These are phyloP conservation scores for Clonostachys chloroleuca DNA, from an alignment of 2,329 filamentous ascomycete genomes.

Conservation along the genomic window DNA sequence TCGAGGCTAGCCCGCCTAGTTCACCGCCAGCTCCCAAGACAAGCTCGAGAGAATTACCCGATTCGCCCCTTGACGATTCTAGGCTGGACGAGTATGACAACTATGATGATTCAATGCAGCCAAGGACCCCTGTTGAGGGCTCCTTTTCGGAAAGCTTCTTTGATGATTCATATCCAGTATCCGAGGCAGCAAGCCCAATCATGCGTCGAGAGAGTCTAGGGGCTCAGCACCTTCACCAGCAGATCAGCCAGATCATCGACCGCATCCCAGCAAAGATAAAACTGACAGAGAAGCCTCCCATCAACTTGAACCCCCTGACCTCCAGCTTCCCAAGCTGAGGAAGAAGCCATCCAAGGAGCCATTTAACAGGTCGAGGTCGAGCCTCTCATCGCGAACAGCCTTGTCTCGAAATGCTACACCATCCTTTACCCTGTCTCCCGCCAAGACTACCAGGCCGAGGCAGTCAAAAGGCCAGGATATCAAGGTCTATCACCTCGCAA, in stretches of 20 bases:
- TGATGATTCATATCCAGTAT: conserved; percentile 30
- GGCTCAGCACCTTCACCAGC: conserved; percentile 70
- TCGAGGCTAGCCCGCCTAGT: conserved; percentile 39
- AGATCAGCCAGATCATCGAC: conserved; percentile 74
- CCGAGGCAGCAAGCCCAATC: conserved; percentile 15
- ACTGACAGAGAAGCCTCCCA: conserved; percentile 51
- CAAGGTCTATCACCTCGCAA: conserved; percentile 86
- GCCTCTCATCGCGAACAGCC: conserved; percentile 45
- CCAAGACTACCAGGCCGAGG: conserved; percentile 42
- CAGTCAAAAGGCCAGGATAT: conserved; percentile 65
- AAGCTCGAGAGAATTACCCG: conserved; percentile 18
- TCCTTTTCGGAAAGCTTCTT: conserved; percentile 38
- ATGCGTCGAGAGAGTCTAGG: conserved; percentile 28
- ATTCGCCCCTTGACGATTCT: conserved; percentile 40
- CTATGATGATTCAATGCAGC: conserved; percentile 28
- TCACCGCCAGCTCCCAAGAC: conserved; percentile 32
- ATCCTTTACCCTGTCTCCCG: conserved; percentile 67
- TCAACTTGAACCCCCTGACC: conserved; percentile 54
- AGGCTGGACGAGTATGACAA: conserved; percentile 18
- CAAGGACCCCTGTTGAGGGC: conserved; percentile 34
- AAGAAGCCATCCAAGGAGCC: conserved; percentile 36
- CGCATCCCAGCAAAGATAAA: conserved; percentile 77
- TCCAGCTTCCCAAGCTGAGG: conserved; percentile 43
- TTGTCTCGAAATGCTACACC: conserved; percentile 39
- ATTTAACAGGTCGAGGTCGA: conserved; percentile 42